Conservation (phyloP, 2,329 filamentous ascomycete genomes). For the Penicillium sp. region DNA sequence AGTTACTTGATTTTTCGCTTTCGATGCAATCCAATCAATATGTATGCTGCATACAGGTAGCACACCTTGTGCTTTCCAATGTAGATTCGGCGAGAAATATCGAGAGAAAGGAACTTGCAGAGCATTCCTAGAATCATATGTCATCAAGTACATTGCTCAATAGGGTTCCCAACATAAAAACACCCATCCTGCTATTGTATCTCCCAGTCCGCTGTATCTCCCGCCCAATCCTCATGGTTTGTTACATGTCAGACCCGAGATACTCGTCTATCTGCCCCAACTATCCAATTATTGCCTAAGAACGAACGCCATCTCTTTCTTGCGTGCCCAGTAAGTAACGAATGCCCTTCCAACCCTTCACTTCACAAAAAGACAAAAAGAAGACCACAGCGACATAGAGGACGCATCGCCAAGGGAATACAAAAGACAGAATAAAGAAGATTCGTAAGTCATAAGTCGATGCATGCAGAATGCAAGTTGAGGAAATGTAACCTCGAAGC, state of each 20-base stretch:
- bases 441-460: conserved; percentile 14
- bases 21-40: conserved; percentile 6
- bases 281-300: background rate
- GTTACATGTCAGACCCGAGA: background rate
- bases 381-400: background rate
- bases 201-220: background rate
- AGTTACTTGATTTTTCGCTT: conserved; percentile 8
- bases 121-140: background rate
- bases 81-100: background rate
- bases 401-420: background rate
- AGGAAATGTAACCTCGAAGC: background rate
- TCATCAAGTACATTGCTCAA: conserved; percentile 4
- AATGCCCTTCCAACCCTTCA: background rate
- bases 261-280: background rate
- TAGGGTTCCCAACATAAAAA: background rate
- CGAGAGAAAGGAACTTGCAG: background rate
- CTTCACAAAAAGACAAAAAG: background rate
- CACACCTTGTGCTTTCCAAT: background rate
- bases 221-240: conserved; percentile 2
- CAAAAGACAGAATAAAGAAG: conserved; percentile 3
- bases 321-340: background rate
- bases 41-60: background rate
- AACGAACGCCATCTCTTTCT: conserved; percentile 6
- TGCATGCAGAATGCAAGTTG: background rate
- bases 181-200: background rate